Evolutionary conservation across 371 early-diverging fungal genomes (phyloP).

Genomic region (Syncephalastrum racemosum): DNA sequence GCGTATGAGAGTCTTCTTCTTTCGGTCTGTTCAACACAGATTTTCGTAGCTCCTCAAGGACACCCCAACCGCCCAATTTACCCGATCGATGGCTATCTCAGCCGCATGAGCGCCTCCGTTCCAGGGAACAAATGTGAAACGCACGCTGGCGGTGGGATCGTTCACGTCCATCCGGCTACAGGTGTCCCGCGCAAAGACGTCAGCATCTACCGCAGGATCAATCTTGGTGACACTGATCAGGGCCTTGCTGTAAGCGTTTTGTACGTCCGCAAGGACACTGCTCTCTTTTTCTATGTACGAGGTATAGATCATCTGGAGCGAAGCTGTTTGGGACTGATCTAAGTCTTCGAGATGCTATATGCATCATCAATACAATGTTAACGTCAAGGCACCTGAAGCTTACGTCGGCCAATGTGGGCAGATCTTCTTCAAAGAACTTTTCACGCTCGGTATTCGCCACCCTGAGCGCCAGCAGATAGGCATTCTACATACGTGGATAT

Average conservation of each 20-base stretch:
- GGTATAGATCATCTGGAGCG: constrained; percentile 47
- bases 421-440: constrained; percentile 61
- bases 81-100: constrained; percentile 42
- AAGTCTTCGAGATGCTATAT: constrained; percentile 64
- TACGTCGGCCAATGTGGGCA: constrained; percentile 66
- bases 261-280: constrained; percentile 33
- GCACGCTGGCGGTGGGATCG: constrained; percentile 24
- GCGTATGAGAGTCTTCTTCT: background rate
- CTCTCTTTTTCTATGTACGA: constrained; percentile 50
- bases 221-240: constrained; percentile 35
- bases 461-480: constrained; percentile 60
- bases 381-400: constrained; percentile 2
- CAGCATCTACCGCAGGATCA: constrained; percentile 48
- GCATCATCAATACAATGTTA: background rate
- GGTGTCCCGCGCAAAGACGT: constrained; percentile 43
- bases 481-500: constrained; percentile 41
- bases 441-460: constrained; percentile 60
- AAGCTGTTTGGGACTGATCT: constrained; percentile 52
- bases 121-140: constrained; percentile 43
- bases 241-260: constrained; percentile 40
- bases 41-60: too few relatives aligned
- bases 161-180: constrained; percentile 9
- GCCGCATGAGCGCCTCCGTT: constrained; percentile 38
- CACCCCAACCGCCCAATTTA: constrained; percentile 17
- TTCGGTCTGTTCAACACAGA: too few relatives aligned